These are phyloP conservation scores for Fusarium sacchari DNA, from an alignment of 2,329 filamentous ascomycete species.

Conservation along the genomic window DNA sequence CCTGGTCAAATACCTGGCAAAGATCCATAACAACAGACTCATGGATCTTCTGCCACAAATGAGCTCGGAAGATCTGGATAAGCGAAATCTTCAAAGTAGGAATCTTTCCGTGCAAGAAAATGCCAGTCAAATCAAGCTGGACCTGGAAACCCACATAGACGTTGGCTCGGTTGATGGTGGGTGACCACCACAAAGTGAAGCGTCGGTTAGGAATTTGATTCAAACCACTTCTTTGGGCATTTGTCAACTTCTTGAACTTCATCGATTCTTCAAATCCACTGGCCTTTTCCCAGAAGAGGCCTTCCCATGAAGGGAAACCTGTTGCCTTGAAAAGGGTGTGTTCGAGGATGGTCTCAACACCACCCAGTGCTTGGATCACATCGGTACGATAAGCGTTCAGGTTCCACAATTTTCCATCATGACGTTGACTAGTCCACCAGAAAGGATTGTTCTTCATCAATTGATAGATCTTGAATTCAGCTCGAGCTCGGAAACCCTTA, in stretches of 20 bases:
- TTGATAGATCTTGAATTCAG: conserved; percentile 98
- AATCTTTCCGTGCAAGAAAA: conserved; percentile 99
- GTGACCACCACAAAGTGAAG: conserved; percentile 98
- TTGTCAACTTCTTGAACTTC: conserved; percentile 99
- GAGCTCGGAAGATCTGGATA: conserved; percentile 98
- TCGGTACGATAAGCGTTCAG: conserved; percentile 95
- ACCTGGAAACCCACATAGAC: conserved; percentile 99
- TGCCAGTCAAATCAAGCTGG: conserved; percentile 95
- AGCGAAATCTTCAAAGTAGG: conserved; percentile 97
- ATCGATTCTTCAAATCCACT: conserved; percentile 60
- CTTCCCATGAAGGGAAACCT: conserved; percentile 96
- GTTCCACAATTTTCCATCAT: conserved; percentile 98
- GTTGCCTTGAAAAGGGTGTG: conserved; percentile 98
- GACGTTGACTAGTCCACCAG: conserved; percentile 98
- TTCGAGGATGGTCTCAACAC: conserved; percentile 97
- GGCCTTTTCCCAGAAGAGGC: conserved; percentile 87
- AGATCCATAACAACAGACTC: conserved; percentile 99
- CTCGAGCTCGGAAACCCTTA: conserved; percentile 94
- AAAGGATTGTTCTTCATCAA: conserved; percentile 99
- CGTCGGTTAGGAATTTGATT: conserved; percentile 99
- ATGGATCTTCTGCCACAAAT: conserved; percentile 99
- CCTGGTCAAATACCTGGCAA: conserved; percentile 98
- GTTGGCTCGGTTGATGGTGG: conserved; percentile 92
- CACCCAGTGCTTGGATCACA: conserved; percentile 93
- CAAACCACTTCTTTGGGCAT: conserved; percentile 94